Conservation (phyloP, 2,329 filamentous ascomycete genomes). For the Ilyonectria mors-panacis region DNA sequence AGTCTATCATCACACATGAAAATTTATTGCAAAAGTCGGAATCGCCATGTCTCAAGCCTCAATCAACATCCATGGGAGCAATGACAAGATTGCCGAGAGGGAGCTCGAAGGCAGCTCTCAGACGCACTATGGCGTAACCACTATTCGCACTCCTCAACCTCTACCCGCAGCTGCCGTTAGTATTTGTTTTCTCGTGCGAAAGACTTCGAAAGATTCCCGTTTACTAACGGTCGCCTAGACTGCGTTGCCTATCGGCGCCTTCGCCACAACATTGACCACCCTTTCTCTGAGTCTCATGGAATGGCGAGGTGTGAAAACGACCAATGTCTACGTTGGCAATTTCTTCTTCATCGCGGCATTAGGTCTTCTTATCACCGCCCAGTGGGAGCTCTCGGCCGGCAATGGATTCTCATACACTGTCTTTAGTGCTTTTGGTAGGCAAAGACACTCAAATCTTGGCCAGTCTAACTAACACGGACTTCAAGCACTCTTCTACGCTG, state of each 20-base stretch:
- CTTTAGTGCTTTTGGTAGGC: slow-evolving; percentile 46
- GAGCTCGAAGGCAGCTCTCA: not conserved
- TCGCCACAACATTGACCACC: slow-evolving; percentile 47
- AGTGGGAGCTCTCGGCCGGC: slow-evolving; percentile 48
- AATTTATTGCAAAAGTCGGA: no score
- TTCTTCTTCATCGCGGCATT: slow-evolving; percentile 49
- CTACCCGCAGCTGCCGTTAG: not conserved
- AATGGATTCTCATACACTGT: slow-evolving; percentile 50
- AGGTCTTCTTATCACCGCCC: slow-evolving; percentile 48
- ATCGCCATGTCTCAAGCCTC: not conserved
- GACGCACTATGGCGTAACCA: not conserved
- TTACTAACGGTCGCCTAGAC: slow-evolving; percentile 20
- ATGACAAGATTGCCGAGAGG: not conserved
- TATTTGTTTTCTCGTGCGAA: not conserved
- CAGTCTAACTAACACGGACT: not conserved
- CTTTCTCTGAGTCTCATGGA: slow-evolving; percentile 50
- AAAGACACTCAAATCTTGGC: accelerated
- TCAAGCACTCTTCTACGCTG: slow-evolving; percentile 48
- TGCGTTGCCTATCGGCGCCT: slow-evolving; percentile 49
- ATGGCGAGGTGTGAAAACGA: slow-evolving; percentile 45
- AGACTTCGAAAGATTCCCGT: not conserved
- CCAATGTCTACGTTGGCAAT: slow-evolving; percentile 49
- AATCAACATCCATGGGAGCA: not conserved
- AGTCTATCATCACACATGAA: no score
- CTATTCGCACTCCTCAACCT: not conserved